Evolutionary conservation across 495 filamentous ascomycete genomes (phyloP), one percentile per base, ranked within the genome.

Genomic region (Patellaria atrata): DNA sequence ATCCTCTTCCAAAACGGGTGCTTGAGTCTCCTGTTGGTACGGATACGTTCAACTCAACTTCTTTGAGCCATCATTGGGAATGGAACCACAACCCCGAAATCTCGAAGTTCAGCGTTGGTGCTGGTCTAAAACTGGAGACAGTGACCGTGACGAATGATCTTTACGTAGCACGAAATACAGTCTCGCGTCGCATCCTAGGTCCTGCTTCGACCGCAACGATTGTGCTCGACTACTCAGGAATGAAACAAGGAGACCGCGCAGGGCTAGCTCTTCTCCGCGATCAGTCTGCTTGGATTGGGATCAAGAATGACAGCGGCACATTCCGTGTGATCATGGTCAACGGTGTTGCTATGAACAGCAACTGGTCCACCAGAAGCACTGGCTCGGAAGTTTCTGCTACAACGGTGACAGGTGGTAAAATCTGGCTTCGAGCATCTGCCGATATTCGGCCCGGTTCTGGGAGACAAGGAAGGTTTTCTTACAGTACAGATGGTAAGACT

Each of bases 81-180:
- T 76, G 71, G 70, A 76, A 76, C 44, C 69, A 73, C 27, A 71
- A 73, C 36, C 70, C 70, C 0, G 65, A 73, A 23, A 50, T 38
- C 13, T 35, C 32, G 19, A 49, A 50, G 30, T 61, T 37, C 36
- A 37, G 27, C 7, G 22, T 55, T 6, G 33, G 35, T 19, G 50
- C 50, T 20, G 58, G 55, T 0, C 33, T 75, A 5, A 55, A 51
- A 3, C 48, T 76, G n/a, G 38, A 41, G 12, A 66, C 68, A 1
- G 65, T 62, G 7, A 61, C 60, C 1, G 57, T 72, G 2, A 74
- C 69, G 5, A 50, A 49, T 24, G 65, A 71, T 33, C 35, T 74
- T 12, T 72, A 62, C 41, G 38, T 46, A 0, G 71, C 70, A 4
- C 54, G 59, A 27, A 74, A 76, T 47, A 74, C 68, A 3, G 50